Evolutionary conservation across 371 early-diverging fungal species (phyloP).

Genomic region (Dichotomocladium elegans): DNA sequence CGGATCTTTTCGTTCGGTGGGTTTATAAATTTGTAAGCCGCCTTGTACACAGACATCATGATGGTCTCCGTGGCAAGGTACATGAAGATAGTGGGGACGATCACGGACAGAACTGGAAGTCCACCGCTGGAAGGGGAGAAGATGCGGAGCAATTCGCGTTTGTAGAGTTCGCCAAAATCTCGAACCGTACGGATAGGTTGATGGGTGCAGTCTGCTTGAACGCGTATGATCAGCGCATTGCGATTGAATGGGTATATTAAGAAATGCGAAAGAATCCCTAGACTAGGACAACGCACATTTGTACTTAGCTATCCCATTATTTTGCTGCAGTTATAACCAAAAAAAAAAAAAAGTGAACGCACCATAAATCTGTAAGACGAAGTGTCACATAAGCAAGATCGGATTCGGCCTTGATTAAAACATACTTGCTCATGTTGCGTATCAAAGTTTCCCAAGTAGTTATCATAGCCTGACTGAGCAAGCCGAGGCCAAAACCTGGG

Average conservation of each 20-base stretch:
- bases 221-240: slow-evolving; percentile 51
- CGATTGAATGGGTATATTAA: slow-evolving; percentile 54
- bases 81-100: slow-evolving; percentile 50
- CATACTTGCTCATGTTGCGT: not conserved
- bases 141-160: slow-evolving; percentile 40
- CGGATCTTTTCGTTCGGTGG: not conserved
- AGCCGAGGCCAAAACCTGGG: slow-evolving; percentile 54
- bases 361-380: no score
- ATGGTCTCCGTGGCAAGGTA: slow-evolving; percentile 47
- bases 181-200: not conserved
- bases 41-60: slow-evolving; percentile 45
- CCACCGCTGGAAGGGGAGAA: slow-evolving; percentile 16
- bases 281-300: not conserved
- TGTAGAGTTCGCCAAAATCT: slow-evolving; percentile 40
- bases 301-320: slow-evolving; percentile 10
- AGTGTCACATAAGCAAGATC: no score
- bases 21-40: slow-evolving; percentile 20
- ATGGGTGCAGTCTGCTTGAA: slow-evolving; percentile 33
- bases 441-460: slow-evolving; percentile 50
- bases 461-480: slow-evolving; percentile 52
- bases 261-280: slow-evolving; percentile 28
- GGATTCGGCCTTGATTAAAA: no score
- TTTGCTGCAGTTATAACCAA: not conserved
- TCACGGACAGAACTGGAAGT: slow-evolving; percentile 33
- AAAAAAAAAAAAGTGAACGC: no score